phyloP scores from a whole-genome alignment of 345 rosid genomes.

The Odontarrhena argentea region DNA sequence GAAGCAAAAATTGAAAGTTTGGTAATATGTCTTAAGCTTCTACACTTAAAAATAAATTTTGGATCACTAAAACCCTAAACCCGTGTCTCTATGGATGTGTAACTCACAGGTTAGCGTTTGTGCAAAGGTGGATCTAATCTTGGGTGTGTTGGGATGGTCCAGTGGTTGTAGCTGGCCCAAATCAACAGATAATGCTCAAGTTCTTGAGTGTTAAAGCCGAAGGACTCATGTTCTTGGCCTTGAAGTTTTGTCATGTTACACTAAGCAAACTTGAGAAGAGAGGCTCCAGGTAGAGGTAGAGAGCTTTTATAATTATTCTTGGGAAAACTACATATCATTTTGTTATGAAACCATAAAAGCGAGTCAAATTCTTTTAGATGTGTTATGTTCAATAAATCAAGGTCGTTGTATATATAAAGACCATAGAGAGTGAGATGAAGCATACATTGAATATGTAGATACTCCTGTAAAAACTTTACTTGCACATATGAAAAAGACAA shows the following conservation, averaged over 20 bases:
- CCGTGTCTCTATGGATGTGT: slow-evolving; percentile 1
- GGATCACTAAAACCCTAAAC: slow-evolving; percentile 8
- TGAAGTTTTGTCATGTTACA: slow-evolving; percentile 43
- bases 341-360: slow-evolving; percentile 12
- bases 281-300: slow-evolving; percentile 39
- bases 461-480: slow-evolving; percentile 36
- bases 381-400: slow-evolving; percentile 34
- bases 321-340: slow-evolving; percentile 24
- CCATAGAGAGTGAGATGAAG: slow-evolving; percentile 26
- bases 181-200: slow-evolving; percentile 48
- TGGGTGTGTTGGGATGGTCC: slow-evolving; percentile 93
- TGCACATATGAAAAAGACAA: slow-evolving; percentile 34
- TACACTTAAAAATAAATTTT: not conserved
- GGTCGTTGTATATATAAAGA: slow-evolving; percentile 43
- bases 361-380: slow-evolving; percentile 44
- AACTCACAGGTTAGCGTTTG: slow-evolving; percentile 68
- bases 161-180: slow-evolving; percentile 94
- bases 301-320: slow-evolving; percentile 37
- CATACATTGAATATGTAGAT: slow-evolving; percentile 43
- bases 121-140: slow-evolving; percentile 70
- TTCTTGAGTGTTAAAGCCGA: slow-evolving; percentile 64
- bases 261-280: slow-evolving; percentile 30
- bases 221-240: slow-evolving; percentile 33
- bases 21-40: slow-evolving; percentile 47
- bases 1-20: slow-evolving; percentile 73